Conservation (phyloP, 306 rosid species). For the Betula pendula region DNA sequence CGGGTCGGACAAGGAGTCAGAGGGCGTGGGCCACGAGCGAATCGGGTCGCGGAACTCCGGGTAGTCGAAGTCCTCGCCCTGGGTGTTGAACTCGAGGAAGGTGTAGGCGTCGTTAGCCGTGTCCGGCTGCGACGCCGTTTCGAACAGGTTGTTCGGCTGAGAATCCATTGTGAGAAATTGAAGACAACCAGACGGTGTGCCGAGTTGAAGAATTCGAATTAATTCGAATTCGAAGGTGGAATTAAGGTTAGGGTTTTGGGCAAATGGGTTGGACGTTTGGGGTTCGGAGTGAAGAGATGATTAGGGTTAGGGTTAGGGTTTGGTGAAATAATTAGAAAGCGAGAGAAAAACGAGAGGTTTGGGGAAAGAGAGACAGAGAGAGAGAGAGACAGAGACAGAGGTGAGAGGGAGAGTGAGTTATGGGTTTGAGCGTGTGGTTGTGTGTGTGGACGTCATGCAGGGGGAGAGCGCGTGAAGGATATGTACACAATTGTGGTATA, state of each 20-base stretch:
- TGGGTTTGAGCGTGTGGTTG: neutral
- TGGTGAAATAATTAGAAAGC: slow-evolving; percentile 28
- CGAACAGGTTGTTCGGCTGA: slow-evolving; percentile 78
- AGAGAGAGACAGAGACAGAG: slow-evolving; percentile 16
- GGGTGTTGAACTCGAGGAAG: slow-evolving; percentile 95
- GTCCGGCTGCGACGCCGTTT: slow-evolving; percentile 97
- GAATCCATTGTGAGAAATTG: slow-evolving; percentile 65
- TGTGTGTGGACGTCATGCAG: neutral
- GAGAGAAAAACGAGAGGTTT: slow-evolving; percentile 14
- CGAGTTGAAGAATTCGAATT: slow-evolving; percentile 19
- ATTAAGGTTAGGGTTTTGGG: slow-evolving; percentile 43
- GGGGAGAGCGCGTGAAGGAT: neutral
- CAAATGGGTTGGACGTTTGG: neutral
- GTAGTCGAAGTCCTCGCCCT: slow-evolving; percentile 96
- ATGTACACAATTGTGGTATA: neutral
- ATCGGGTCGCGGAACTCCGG: slow-evolving; percentile 96
- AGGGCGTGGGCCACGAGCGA: slow-evolving; percentile 95
- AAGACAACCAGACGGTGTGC: neutral
- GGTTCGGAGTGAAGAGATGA: slow-evolving; percentile 14
- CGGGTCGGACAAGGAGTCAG: slow-evolving; percentile 77
- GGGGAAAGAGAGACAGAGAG: slow-evolving; percentile 3
- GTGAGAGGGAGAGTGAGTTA: slow-evolving; percentile 28
- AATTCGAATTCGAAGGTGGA: neutral
- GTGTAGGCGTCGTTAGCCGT: slow-evolving; percentile 95
- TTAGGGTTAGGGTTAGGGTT: slow-evolving; percentile 68